Conservation (phyloP, 2,329 filamentous ascomycete genomes). For the Fusarium xylarioides region DNA sequence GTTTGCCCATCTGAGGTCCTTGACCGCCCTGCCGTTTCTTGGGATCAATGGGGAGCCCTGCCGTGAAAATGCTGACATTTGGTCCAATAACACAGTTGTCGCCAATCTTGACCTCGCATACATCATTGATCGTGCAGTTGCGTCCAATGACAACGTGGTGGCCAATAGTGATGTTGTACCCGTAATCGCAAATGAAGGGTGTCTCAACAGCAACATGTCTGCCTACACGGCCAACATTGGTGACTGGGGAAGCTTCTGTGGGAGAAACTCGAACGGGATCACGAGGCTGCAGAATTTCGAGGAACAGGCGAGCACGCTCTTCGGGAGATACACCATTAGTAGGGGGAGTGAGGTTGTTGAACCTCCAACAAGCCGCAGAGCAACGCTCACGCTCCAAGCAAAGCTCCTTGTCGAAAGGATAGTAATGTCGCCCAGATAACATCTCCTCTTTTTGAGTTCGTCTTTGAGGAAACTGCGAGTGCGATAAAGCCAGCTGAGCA, state of each 20-base stretch:
- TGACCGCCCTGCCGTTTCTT: constrained; percentile 77
- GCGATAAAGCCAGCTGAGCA: constrained; percentile 68
- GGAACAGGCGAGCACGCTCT: constrained; percentile 75
- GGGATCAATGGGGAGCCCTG: constrained; percentile 76
- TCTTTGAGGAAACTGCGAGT: constrained; percentile 58
- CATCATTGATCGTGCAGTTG: constrained; percentile 86
- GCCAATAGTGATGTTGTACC: constrained; percentile 91
- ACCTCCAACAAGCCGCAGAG: constrained; percentile 80
- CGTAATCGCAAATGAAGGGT: constrained; percentile 93
- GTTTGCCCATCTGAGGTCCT: constrained; percentile 74
- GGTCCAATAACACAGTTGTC: constrained; percentile 80
- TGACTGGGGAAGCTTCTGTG: constrained; percentile 60
- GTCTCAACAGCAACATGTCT: constrained; percentile 81
- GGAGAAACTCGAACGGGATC: constrained; percentile 66
- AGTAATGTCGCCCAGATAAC: constrained; percentile 81
- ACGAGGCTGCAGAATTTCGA: constrained; percentile 73
- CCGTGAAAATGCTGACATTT: constrained; percentile 86
- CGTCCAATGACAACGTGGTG: constrained; percentile 85
- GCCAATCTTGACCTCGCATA: constrained; percentile 84
- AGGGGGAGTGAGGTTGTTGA: constrained; percentile 81
- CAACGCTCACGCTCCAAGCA: constrained; percentile 87
- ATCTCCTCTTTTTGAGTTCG: constrained; percentile 89
- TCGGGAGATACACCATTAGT: constrained; percentile 73
- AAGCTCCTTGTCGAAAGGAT: constrained; percentile 80
- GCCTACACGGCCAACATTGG: constrained; percentile 72